Percentiles rank a stretch among this genome's conserved stretches.
Conservation (phyloP, 2,329 filamentous ascomycete species). For the Fusarium temperatum region DNA sequence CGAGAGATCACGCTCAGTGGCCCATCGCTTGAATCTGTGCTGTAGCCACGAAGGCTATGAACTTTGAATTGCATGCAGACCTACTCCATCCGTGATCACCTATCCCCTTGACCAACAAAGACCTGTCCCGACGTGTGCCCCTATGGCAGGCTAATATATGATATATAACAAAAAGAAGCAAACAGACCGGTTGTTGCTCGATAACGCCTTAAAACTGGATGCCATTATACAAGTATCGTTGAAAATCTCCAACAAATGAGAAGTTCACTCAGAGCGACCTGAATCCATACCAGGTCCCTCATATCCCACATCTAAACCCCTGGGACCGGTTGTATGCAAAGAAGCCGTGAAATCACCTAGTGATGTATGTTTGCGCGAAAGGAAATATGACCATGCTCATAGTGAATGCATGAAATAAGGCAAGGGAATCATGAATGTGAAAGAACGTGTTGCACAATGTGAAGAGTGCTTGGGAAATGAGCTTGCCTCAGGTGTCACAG, state of each 20-base stretch:
- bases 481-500: background rate
- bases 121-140: conserved; percentile 5
- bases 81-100: conserved; percentile 14
- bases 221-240: conserved; percentile 14
- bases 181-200: conserved; percentile 22
- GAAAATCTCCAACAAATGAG: conserved; percentile 28
- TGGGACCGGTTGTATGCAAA: conserved; percentile 10
- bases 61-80: conserved; percentile 19
- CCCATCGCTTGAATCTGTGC: conserved; percentile 19
- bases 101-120: background rate
- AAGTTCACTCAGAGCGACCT: conserved; percentile 20
- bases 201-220: conserved; percentile 34
- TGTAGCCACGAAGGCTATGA: conserved; percentile 16
- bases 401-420: conserved; percentile 6
- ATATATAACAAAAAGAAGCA: conserved; percentile 13
- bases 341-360: conserved; percentile 19
- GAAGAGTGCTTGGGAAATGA: background rate
- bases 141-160: conserved; percentile 9
- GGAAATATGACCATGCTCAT: conserved; percentile 24
- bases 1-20: conserved; percentile 12
- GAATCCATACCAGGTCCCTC: conserved; percentile 16
- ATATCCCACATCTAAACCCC: background rate
- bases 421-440: conserved; percentile 10
- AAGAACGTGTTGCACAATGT: conserved; percentile 1
- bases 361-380: conserved; percentile 29